These are phyloP conservation scores for Quercus tomentella DNA, from an alignment of 331 rosid genomes.

Conservation along the genomic window DNA sequence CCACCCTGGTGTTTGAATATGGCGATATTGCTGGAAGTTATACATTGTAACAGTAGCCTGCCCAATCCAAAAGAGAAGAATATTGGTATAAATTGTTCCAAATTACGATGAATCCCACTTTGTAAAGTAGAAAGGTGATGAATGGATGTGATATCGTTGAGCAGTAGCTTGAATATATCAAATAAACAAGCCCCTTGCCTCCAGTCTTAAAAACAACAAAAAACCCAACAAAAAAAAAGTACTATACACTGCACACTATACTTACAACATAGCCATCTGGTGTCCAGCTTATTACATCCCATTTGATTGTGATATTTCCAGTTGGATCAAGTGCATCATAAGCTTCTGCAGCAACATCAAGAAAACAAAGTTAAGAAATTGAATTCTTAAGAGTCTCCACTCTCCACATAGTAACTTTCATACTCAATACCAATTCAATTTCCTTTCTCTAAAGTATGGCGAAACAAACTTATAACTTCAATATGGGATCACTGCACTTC, in stretches of 20 bases:
- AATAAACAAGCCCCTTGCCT: neutral
- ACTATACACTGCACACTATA: neutral
- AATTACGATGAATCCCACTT: neutral
- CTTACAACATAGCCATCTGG: slow-evolving; percentile 96
- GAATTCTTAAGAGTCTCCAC: slow-evolving; percentile 8
- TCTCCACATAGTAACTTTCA: neutral
- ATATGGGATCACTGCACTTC: neutral
- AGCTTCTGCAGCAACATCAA: slow-evolving; percentile 60
- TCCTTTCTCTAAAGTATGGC: neutral
- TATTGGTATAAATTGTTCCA: neutral
- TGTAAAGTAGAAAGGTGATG: neutral
- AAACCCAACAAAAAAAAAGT: neutral
- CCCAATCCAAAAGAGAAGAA: slow-evolving; percentile 24
- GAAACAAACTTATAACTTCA: neutral
- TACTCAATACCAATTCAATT: neutral
- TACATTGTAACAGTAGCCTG: slow-evolving; percentile 92
- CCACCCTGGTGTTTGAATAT: slow-evolving; percentile 93
- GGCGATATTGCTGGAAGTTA: slow-evolving; percentile 96
- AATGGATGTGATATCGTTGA: neutral
- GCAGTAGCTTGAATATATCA: neutral
- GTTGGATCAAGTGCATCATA: slow-evolving; percentile 92
- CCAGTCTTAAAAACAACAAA: too few species aligned
- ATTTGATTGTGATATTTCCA: slow-evolving; percentile 85
- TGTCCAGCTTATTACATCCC: slow-evolving; percentile 88
- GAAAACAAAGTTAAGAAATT: slow-evolving; percentile 14